Base-by-base conservation (phyloP, 2,329 filamentous ascomycete genomes). In the Trichophyton mentagrophytes region DNA sequence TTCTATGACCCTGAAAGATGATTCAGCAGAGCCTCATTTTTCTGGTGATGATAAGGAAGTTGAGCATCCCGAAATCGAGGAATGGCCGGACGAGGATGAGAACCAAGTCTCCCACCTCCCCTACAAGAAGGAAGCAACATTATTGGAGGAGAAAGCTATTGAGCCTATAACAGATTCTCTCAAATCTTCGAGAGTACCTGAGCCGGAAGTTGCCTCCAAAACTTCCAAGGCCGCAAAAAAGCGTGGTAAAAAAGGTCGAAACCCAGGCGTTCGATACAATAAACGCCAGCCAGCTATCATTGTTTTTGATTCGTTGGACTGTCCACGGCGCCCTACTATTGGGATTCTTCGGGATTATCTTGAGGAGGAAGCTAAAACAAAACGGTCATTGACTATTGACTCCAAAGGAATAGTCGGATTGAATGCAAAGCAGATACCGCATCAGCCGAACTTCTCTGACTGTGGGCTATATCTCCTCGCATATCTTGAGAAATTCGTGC, bases 391-490 rank as follows among this genome's bases (percentile, higher is more conserved):
- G 63, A 70, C 76, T 3, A 74, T 81, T 13, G 70, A 77, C 9
- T 69, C 72, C n/a, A 72, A 70, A 3, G 67, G 73, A 9, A 73
- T 83, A 60, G 77, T 78, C 64, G 83, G 82, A 3, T 84, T 88
- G 77, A 90, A 84, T 44, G 89, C 88, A 3, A 87, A 82, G 62
- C 79, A 81, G 6, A 86, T 96, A 13, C 92, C 93, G 0, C 76
- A 82, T 63, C 93, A 99, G 71, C 75, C 83, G 57, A 97, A 99
- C 69, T 88, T 81, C 66, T 91, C 83, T 63, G 93, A 99, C 70
- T 99, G 93, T 68, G 93, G 93, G 7, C 77, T 96, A 0, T 99
- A 88, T 67, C 77, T 97, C 2, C 77, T 96, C 3, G 87, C 86
- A 1, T 99, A 97, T 68, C 79, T 95, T 59, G 82, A 90, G 65